Conservation (phyloP, 257 asterid species). For the Salvia miltiorrhiza region DNA sequence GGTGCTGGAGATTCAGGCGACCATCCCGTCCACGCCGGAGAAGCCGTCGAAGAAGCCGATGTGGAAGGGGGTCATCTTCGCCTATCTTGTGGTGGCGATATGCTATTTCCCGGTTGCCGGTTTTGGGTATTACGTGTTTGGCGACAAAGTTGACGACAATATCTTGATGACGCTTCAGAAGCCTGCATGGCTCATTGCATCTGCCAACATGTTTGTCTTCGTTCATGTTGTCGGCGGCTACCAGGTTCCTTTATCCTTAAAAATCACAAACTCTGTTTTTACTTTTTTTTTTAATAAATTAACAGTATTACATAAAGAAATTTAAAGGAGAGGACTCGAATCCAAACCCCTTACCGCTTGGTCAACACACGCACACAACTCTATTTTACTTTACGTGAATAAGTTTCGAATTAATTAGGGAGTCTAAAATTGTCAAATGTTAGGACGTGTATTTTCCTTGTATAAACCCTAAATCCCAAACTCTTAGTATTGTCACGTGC, state of each 20-base stretch:
- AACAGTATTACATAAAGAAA: too few species aligned
- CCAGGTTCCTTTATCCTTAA: conserved; percentile 34
- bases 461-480: too few species aligned
- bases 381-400: too few species aligned
- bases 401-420: too few species aligned
- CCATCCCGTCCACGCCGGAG: conserved; percentile 63
- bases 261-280: background rate
- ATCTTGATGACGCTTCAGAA: conserved; percentile 40
- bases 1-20: conserved; percentile 70
- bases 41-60: conserved; percentile 60
- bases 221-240: conserved; percentile 73
- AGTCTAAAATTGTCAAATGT: too few species aligned
- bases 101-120: conserved; percentile 70
- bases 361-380: too few species aligned
- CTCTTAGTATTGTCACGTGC: too few species aligned
- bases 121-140: conserved; percentile 44
- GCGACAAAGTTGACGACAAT: conserved; percentile 54
- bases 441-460: too few species aligned
- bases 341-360: too few species aligned
- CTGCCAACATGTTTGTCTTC: conserved; percentile 62
- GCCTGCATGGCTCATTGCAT: conserved; percentile 53
- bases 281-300: too few species aligned
- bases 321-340: too few species aligned
- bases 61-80: conserved; percentile 70
- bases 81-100: conserved; percentile 45